Evolutionary conservation across 352 stramenopile species (phyloP).

Genomic region (Phytophthora constricta): DNA sequence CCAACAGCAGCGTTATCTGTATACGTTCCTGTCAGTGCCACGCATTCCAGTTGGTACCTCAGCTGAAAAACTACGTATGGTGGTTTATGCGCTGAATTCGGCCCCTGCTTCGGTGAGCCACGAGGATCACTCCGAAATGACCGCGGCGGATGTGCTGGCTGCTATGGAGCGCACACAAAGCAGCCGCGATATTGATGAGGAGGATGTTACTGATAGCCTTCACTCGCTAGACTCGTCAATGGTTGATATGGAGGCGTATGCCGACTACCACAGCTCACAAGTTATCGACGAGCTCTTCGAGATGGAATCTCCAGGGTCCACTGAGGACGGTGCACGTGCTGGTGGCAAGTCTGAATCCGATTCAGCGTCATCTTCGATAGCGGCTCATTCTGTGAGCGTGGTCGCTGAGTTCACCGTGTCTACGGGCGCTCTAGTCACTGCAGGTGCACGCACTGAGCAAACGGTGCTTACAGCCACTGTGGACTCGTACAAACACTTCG

Average conservation of each 20-base stretch:
- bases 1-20: slow-evolving; percentile 59
- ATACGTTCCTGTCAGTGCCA: slow-evolving; percentile 86
- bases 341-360: slow-evolving; percentile 38
- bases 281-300: slow-evolving; percentile 88
- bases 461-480: slow-evolving; percentile 67
- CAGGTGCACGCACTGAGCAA: slow-evolving; percentile 68
- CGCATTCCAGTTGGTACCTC: slow-evolving; percentile 64
- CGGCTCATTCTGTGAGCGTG: slow-evolving; percentile 50
- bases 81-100: slow-evolving; percentile 71
- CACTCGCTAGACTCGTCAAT: slow-evolving; percentile 60
- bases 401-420: slow-evolving; percentile 82
- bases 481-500: slow-evolving; percentile 79
- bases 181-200: slow-evolving; percentile 37
- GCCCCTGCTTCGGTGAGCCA: slow-evolving; percentile 46
- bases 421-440: slow-evolving; percentile 64
- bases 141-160: slow-evolving; percentile 70
- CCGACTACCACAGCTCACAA: slow-evolving; percentile 44
- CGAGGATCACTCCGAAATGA: slow-evolving; percentile 79
- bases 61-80: slow-evolving; percentile 76
- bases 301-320: slow-evolving; percentile 68
- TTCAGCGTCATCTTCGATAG: slow-evolving; percentile 24
- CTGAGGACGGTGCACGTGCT: slow-evolving; percentile 37
- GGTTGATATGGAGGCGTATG: slow-evolving; percentile 48
- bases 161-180: slow-evolving; percentile 70
- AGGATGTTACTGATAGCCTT: slow-evolving; percentile 40